Base-by-base conservation (phyloP, 768 basidiomycete species). In the Gelatoporia subvermispora region DNA sequence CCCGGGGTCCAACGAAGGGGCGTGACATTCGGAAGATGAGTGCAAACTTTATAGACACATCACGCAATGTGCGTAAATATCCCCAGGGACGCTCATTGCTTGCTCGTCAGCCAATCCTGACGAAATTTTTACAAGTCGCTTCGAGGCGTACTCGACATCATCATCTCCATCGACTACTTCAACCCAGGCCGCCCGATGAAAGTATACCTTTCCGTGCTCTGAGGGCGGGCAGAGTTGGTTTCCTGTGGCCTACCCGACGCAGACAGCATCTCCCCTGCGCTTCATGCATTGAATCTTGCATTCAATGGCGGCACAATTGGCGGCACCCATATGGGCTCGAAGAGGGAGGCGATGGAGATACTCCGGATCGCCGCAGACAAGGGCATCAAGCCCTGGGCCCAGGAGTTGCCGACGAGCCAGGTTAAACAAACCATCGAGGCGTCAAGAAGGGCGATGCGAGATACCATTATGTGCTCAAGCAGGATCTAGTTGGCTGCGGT, bases 241-340 rank as follows among this genome's bases (percentile, higher is more conserved):
- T 73, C 74, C 61, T 81, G 82, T 45, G 77, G 77, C 45, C 60
- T 80, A 36, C 79, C 79, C 17, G 76, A 79, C 41, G 69, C 72
- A 16, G 63, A 68, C 20, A 61, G 77, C 10, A 73, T 74, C 7
- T 40, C 53, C 8, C 40, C 45, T 23, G 21, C 40, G 11, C 35
- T 59, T 5, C 48, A 51, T 40, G 53, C 54, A 20, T 68, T 69
- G 48, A 60, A 68, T 36, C 62, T 69, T 48, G 57, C 60, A 22
- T 51, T 43, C 9, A 60, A 58, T 45, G 62, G 46, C 5, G 49
- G 43, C 20, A 23, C 45, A 21, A 13, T 58, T 16, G 41, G 64
- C 20, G 62, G 60, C 28, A 60, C 59, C 34, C 68, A 69, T 59
- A 74, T 82, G 45, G 83, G 81, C 37, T 75, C 69, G 60, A 80